These are phyloP conservation scores for Dichomitus squalens DNA, from an alignment of 1,284 basidiomycete species.

Conservation along the genomic window DNA sequence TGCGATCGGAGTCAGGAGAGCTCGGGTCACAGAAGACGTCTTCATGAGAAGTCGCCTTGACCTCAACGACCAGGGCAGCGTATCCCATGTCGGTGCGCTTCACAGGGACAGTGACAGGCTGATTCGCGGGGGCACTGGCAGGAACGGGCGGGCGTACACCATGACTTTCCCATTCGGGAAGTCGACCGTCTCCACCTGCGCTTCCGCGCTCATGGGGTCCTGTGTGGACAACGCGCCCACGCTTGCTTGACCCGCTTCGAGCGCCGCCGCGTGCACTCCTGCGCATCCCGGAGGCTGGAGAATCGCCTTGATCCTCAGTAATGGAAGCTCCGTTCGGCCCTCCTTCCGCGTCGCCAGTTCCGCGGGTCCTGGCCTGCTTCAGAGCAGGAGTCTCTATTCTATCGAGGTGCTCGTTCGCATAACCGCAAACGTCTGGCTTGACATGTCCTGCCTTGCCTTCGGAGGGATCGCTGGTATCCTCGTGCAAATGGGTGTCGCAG, in stretches of 20 bases:
- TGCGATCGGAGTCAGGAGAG: background rate
- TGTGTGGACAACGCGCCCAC: no score
- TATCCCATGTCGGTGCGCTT: slow-evolving; percentile 5
- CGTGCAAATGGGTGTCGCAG: background rate
- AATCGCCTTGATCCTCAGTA: no score
- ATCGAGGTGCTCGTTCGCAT: background rate
- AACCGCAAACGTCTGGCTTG: slow-evolving; percentile 12
- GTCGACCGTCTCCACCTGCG: no score
- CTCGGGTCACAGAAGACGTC: slow-evolving; percentile 5
- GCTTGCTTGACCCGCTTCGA: no score
- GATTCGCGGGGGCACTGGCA: no score
- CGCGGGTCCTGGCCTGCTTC: background rate
- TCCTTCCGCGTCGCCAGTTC: background rate
- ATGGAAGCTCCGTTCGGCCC: background rate
- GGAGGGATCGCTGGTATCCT: background rate
- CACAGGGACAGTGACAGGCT: background rate
- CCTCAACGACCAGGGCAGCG: slow-evolving; percentile 4
- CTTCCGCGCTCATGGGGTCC: no score
- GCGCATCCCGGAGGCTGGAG: no score
- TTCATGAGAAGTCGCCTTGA: background rate
- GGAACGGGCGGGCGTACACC: no score
- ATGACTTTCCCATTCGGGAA: no score
- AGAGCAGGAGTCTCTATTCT: background rate
- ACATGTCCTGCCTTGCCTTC: background rate
- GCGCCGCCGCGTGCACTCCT: no score